Evolutionary conservation across 2,329 filamentous ascomycete genomes (phyloP), one percentile per base, ranked within the genome.

Genomic region (Lecanicillium sp.): DNA sequence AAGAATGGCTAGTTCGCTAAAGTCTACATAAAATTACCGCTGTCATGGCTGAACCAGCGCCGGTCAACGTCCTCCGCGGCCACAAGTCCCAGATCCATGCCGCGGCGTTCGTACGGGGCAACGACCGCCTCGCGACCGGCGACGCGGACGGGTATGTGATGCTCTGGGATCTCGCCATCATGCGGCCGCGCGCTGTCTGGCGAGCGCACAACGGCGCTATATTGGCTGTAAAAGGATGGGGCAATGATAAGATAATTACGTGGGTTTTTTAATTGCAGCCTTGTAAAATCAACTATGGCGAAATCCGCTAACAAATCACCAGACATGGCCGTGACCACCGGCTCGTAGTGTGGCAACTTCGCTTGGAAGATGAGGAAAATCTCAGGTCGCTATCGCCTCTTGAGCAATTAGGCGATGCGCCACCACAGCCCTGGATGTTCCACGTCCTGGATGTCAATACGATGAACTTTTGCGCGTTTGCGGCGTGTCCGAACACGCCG

Each of bases 321-420:
- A 96, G 90, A 29, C 90, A 97, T 68, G 91, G 91, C 12, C 80
- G 93, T 62, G 93, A 98, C 62, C 86, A 93, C 62, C 87, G 83
- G 60, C 75, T 97, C 40, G 75, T 86, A 19, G 84, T 95, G 15
- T 98, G 93, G 93, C 84, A 86, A 59, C 62, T 96, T 12, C 68
- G 73, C 11, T 58, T 62, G 27, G 63, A 71, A 8, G 79, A 86
- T 47, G 85, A 93, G 58, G 63, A 72, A 19, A 64, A 70, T 14
- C 71, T 95, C 54, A 86, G 83, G 57, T 83, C 75, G 27, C 70
- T 70, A 8, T 70, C 94, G 11, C 91, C 91, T 0, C 76, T 91
- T 26, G 87, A 94, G 52, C 67, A 69, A 39, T 69, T 62, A 2
- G 64, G 63, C 23, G 67, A 64, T 38, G 64, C 64, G 42, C 76